Evolutionary conservation across 2,329 filamentous ascomycete species (phyloP), one percentile per base, ranked within the genome.

Genomic region (Trichoderma atroviride): DNA sequence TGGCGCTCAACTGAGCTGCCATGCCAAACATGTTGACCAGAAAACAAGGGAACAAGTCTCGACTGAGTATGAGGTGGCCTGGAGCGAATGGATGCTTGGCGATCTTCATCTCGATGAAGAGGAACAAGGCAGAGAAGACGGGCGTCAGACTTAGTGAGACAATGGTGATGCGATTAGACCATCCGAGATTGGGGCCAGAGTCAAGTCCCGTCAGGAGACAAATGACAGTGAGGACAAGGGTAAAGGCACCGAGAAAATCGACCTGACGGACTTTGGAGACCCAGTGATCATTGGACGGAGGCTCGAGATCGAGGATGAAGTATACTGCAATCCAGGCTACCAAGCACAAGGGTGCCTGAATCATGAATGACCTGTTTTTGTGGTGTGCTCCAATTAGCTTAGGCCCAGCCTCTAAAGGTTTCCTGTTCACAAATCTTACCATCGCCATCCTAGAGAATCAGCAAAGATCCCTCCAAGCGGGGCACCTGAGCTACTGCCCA

Each of bases 11-110:
- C 70, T 84, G 80, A 16, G 86, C 89, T 1, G 84, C 87, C 65
- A 91, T 86, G 63, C 86, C 84, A 78, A 92, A 93, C 80, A 93
- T 92, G 77, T 93, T 93, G 77, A 87, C 88, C 1, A 89, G 78
- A 74, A 91, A 94, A 76, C 87, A 88, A 3, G 91, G 87, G 61
- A 92, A 84, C 33, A 94, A 83, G 7, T 85, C 85, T 7, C 84
- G 83, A 75, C 91, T 85, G 74, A 93, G 88, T 72, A 94, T 90
- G 73, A 94, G 87, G 74, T 89, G 90, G 11, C 89, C 87, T 0
- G 92, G 92, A 0, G 91, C 91, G 73, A 95, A 92, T 0, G 92
- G 92, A 69, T 93, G 86, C 0, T 83, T 79, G 0, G 91, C 91
- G 13, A 93, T 79, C 71, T 87, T 87, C 72, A 85, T 84, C 80